Evolutionary conservation across 805 yeast species (phyloP).

Genomic region (Nakazawaea ishiwadae): DNA sequence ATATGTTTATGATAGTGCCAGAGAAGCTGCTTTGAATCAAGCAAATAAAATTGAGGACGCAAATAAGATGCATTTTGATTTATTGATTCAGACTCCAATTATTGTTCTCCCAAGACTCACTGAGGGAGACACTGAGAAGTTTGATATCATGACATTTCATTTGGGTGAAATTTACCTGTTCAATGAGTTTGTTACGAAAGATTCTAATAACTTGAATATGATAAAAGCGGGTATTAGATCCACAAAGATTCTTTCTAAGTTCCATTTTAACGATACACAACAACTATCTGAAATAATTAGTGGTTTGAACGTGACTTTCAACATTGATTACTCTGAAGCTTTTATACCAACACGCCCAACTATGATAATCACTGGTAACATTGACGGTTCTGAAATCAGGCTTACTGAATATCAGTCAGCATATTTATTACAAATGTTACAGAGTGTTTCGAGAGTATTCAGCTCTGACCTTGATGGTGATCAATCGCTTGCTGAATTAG

Average conservation of each 20-base stretch:
- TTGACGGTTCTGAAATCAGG: conserved; percentile 58
- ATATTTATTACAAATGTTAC: conserved; percentile 50
- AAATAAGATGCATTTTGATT: conserved; percentile 61
- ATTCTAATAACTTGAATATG: conserved; percentile 37
- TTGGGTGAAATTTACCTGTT: conserved; percentile 78
- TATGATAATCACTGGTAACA: conserved; percentile 46
- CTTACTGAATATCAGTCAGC: conserved; percentile 71
- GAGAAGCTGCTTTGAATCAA: conserved; percentile 84
- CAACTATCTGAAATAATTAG: conserved; percentile 65
- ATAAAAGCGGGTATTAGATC: conserved; percentile 69
- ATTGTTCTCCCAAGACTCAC: conserved; percentile 67
- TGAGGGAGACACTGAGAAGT: conserved; percentile 33
- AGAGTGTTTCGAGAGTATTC: conserved; percentile 52
- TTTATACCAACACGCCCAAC: conserved; percentile 37
- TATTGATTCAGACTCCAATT: conserved; percentile 76
- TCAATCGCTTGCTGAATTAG: conserved; percentile 38
- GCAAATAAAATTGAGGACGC: conserved; percentile 58
- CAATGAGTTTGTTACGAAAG: conserved; percentile 46
- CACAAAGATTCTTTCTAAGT: conserved; percentile 59
- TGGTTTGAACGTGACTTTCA: conserved; percentile 55
- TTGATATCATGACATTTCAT: conserved; percentile 64
- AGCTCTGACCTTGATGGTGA: conserved; percentile 33
- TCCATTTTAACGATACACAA: conserved; percentile 39
- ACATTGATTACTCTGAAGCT: conserved; percentile 50
- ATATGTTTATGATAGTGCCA: conserved; percentile 79